Evolutionary conservation across 306 rosid genomes (phyloP), one percentile per base, ranked within the genome.

Genomic region (Cyamopsis tetragonoloba): DNA sequence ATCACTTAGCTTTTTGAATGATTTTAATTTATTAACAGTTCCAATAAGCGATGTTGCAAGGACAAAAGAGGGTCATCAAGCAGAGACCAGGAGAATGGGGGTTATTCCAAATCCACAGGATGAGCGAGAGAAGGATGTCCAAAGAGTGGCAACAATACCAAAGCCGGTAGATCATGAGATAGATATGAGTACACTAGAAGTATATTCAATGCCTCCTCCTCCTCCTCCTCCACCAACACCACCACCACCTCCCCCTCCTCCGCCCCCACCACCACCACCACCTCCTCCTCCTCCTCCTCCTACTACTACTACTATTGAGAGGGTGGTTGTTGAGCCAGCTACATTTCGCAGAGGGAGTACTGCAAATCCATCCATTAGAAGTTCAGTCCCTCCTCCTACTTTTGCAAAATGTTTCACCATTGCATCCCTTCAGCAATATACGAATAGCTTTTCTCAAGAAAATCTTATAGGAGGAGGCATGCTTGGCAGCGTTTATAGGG

Each of bases 401-500:
- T 74, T 76, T 71, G 91, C 92, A 0, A 90, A 86, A 80, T 82
- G 71, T 76, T 95, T 83, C 77, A 72, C 88, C 38, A 82, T 95
- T 75, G 99, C 99, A 14, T 85, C 86, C 68, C 99, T 95, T 75
- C 99, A 95, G 75, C 97, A 95, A 72, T 84, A 80, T 62, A 95
- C 99, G 71, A 85, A 95, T 80, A 95, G 97, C 85, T 95, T 95
- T 72, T 90, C 99, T 42, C 89, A 65, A 64, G 97, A 95, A 49
- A 90, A 90, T 79, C 83, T 85, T 66, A 61, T 95, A 43, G 99
- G 97, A 83, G 76, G 46, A 22, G 99, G 99, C 78, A 90, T 82
- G 95, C 77, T 95, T 78, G 99, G 99, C 61, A 88, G 32, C 12
- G 99, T 90, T 46, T 95, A 95, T 69, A 83, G 87, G 82, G 99